phyloP scores from a whole-genome alignment of 768 basidiomycete species.

The Amyloporia xantha region DNA sequence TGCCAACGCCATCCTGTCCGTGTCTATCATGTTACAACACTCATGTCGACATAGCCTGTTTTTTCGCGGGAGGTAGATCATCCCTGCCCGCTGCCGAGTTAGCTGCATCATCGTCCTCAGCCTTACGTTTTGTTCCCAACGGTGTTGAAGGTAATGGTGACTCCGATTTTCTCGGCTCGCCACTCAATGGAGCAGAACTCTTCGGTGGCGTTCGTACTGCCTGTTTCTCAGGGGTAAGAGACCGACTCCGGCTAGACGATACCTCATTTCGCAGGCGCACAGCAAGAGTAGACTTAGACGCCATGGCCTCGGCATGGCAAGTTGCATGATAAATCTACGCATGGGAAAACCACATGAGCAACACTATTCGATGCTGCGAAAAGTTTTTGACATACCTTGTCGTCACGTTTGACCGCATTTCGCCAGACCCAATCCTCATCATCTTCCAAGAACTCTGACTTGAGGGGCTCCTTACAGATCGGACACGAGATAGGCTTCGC shows the following conservation, averaged over 20 bases:
- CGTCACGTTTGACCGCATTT: constrained; percentile 82
- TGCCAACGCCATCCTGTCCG: constrained; percentile 6
- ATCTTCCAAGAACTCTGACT: constrained; percentile 89
- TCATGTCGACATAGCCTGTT: constrained; percentile 39
- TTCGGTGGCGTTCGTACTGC: constrained; percentile 34
- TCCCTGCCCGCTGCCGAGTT: constrained; percentile 25
- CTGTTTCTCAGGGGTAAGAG: constrained; percentile 63
- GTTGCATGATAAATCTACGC: constrained; percentile 88
- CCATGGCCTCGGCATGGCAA: constrained; percentile 78
- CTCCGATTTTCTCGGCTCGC: constrained; percentile 14
- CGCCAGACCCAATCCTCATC: constrained; percentile 99
- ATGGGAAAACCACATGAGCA: constrained; percentile 3
- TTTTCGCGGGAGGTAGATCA: constrained; percentile 63
- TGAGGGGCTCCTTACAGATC: constrained; percentile 91
- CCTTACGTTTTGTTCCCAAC: constrained; percentile 72
- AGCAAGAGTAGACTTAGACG: constrained; percentile 58
- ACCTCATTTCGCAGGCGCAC: constrained; percentile 60
- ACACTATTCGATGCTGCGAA: neutral
- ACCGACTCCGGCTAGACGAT: constrained; percentile 51
- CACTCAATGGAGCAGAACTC: constrained; percentile 9
- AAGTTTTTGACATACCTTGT: constrained; percentile 48
- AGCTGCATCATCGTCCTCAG: constrained; percentile 35
- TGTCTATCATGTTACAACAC: constrained; percentile 22
- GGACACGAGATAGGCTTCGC: constrained; percentile 82
- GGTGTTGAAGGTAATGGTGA: constrained; percentile 50